These are phyloP conservation scores for Crithidia acanthocephali DNA, from an alignment of 208 protist species.

Conservation along the genomic window DNA sequence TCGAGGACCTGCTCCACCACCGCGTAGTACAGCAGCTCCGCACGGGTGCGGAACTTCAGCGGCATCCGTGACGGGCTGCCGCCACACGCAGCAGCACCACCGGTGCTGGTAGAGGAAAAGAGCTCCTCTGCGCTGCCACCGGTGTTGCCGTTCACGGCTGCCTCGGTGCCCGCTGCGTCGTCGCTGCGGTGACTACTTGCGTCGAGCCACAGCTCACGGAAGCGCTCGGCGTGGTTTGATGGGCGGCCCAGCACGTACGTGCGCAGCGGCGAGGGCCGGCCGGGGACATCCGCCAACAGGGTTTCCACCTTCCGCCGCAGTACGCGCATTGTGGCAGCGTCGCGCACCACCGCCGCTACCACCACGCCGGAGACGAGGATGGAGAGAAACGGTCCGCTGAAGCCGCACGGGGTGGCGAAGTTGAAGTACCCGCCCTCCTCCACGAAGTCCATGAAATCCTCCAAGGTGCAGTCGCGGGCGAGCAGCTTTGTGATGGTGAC, in stretches of 20 bases:
- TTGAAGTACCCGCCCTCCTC: constrained; percentile 45
- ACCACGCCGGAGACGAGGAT: constrained; percentile 31
- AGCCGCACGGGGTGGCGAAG: constrained; percentile 31
- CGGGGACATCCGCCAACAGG: constrained; percentile 51
- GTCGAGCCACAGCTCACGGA: constrained; percentile 79
- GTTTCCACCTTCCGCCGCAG: constrained; percentile 64
- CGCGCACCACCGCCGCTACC: constrained; percentile 28
- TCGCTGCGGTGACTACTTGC: constrained; percentile 9
- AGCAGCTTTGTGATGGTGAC: constrained; percentile 65
- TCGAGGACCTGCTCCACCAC: constrained; percentile 61
- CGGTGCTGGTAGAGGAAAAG: constrained; percentile 66
- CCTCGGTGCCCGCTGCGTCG: neutral
- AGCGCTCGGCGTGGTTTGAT: constrained; percentile 73
- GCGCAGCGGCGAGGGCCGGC: constrained; percentile 53
- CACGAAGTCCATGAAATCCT: constrained; percentile 73
- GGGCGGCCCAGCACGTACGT: constrained; percentile 49
- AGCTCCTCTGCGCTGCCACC: constrained; percentile 36
- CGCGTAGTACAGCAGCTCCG: constrained; percentile 77
- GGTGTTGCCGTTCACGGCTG: neutral
- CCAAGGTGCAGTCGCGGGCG: constrained; percentile 53
- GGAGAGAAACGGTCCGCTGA: constrained; percentile 50
- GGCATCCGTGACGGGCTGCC: neutral
- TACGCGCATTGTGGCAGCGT: constrained; percentile 42
- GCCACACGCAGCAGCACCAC: constrained; percentile 34
- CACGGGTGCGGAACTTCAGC: constrained; percentile 77